Percentiles rank a stretch among this genome's conserved stretches.
Evolutionary conservation across 2,329 filamentous ascomycete species (phyloP).

Genomic region (Penicillium sp.): DNA sequence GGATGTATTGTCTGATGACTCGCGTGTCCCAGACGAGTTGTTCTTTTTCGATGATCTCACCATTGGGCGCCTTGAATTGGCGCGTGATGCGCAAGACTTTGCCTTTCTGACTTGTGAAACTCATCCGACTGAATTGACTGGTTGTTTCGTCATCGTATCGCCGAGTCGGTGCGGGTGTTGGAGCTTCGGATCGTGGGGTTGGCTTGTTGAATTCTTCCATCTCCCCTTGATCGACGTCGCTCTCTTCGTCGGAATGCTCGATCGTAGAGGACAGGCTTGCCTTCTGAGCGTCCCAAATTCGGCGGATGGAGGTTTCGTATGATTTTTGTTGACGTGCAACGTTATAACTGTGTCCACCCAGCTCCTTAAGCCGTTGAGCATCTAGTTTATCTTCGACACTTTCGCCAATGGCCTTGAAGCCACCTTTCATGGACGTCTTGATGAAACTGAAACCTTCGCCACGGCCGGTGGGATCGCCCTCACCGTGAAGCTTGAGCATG

Average conservation of each 20-base stretch:
- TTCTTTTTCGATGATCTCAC: constrained; percentile 62
- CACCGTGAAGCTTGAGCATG: constrained; percentile 92
- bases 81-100: constrained; percentile 75
- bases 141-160: constrained; percentile 72
- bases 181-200: constrained; percentile 67
- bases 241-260: constrained; percentile 74
- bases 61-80: constrained; percentile 62
- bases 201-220: constrained; percentile 53
- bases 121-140: constrained; percentile 75
- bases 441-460: constrained; percentile 97
- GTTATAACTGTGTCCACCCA: constrained; percentile 93
- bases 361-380: constrained; percentile 67
- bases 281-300: constrained; percentile 91
- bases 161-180: constrained; percentile 55
- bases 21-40: constrained; percentile 74
- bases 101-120: constrained; percentile 67
- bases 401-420: constrained; percentile 87
- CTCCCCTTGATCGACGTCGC: constrained; percentile 58
- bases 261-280: constrained; percentile 71
- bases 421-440: constrained; percentile 97
- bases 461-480: constrained; percentile 90
- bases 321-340: constrained; percentile 90
- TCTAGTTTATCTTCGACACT: constrained; percentile 85
- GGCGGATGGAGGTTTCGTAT: constrained; percentile 86
- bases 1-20: constrained; percentile 87